Evolutionary conservation across 441 rosid species (phyloP).

Genomic region (Arabidopsis lyrata): DNA sequence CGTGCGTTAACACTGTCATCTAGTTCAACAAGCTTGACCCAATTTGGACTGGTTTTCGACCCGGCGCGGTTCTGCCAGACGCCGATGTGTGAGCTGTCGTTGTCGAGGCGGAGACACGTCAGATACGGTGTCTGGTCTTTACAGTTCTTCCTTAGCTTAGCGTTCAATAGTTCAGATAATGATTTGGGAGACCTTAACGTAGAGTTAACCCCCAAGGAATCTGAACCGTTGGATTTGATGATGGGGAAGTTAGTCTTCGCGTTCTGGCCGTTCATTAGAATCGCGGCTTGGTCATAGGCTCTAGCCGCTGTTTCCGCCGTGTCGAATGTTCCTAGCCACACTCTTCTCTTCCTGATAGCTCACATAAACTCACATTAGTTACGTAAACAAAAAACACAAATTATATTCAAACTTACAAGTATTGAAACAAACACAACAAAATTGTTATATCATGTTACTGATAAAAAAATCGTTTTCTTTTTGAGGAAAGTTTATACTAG

Average conservation of each 20-base stretch:
- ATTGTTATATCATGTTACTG: neutral
- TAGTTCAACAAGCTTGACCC: constrained; percentile 81
- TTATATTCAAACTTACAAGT: neutral
- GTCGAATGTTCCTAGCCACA: constrained; percentile 93
- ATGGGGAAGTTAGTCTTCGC: constrained; percentile 81
- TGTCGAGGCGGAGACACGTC: constrained; percentile 85
- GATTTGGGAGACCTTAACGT: constrained; percentile 49
- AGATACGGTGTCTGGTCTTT: constrained; percentile 69
- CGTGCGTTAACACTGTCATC: constrained; percentile 38
- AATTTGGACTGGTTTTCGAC: constrained; percentile 52
- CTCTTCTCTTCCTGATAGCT: constrained; percentile 70
- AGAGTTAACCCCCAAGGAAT: constrained; percentile 21
- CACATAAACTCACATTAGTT: neutral
- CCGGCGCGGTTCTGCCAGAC: constrained; percentile 91
- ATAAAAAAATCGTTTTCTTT: neutral
- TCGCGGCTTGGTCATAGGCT: constrained; percentile 80
- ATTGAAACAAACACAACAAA: neutral
- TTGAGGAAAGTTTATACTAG: neutral
- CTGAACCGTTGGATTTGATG: constrained; percentile 36
- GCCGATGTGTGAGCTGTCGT: constrained; percentile 74
- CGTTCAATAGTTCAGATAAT: constrained; percentile 59
- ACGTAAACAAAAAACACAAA: neutral
- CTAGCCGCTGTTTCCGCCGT: constrained; percentile 83
- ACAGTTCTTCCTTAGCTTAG: constrained; percentile 69
- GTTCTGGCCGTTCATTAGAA: constrained; percentile 74